Conservation (phyloP, 2,329 filamentous ascomycete species). For the Ascosphaera apis region DNA sequence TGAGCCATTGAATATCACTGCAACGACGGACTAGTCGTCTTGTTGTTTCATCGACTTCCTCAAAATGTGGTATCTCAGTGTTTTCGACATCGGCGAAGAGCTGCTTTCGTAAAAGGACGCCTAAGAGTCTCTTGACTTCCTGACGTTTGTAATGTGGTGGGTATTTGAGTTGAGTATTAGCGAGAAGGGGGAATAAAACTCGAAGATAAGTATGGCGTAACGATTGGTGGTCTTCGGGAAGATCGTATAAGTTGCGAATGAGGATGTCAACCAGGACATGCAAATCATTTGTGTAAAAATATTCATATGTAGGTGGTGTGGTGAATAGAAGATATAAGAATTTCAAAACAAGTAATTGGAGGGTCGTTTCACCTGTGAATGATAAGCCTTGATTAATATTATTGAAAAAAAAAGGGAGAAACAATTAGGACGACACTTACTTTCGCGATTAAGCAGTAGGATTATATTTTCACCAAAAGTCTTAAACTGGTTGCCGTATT, state of each 20-base stretch:
- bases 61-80: slow-evolving; percentile 24
- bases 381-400: slow-evolving; percentile 5
- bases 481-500: slow-evolving; percentile 59
- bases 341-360: slow-evolving; percentile 91
- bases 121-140: slow-evolving; percentile 56
- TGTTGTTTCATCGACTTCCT: slow-evolving; percentile 27
- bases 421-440: slow-evolving; percentile 15
- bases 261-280: slow-evolving; percentile 89
- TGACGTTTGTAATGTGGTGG: slow-evolving; percentile 80
- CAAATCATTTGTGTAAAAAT: slow-evolving; percentile 96
- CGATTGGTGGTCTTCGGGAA: slow-evolving; percentile 52
- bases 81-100: slow-evolving; percentile 34
- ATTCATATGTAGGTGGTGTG: slow-evolving; percentile 75
- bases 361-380: slow-evolving; percentile 49
- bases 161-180: slow-evolving; percentile 70
- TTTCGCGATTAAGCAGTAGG: slow-evolving; percentile 78
- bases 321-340: slow-evolving; percentile 89
- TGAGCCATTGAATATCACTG: slow-evolving; percentile 23
- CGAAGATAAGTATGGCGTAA: slow-evolving; percentile 86
- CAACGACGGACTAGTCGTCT: slow-evolving; percentile 24
- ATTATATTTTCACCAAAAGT: slow-evolving; percentile 98
- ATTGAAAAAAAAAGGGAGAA: neutral
- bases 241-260: slow-evolving; percentile 83
- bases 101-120: slow-evolving; percentile 46
- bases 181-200: slow-evolving; percentile 71